Base-by-base conservation (phyloP, 2,329 filamentous ascomycete species). In the Aspergillus cejpii region DNA sequence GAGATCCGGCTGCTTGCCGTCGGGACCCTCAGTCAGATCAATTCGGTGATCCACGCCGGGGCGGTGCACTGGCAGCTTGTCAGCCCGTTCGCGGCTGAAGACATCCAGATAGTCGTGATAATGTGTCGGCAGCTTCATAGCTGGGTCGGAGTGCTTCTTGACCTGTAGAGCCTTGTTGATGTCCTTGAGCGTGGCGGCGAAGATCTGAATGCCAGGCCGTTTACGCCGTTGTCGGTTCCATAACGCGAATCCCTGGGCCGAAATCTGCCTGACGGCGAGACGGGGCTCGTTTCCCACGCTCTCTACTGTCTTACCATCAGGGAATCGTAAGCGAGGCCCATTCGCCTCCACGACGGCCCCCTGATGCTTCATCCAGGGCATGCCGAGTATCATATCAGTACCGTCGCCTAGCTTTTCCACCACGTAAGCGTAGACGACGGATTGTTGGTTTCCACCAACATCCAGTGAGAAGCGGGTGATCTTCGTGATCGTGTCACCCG, bases 1-100 rank as follows among this genome's bases (percentile, higher is more conserved):
- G 1, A 44, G 41, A 43, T 37, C 21, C 42, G 5, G 41, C 33
- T 47, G 36, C 8, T 50, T 51, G 12, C 39, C 26, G 11, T 43
- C 39, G 17, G 28, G 10, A 7, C 23, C 21, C 11, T 24, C 8
- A 8, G 29, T 31, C 3, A 59, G 34, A 14, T 45, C 37, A 10
- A 59, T 59, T n/a, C 45, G 17, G 29, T 56, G 45, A 29, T 58
- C 50, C 12, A 47, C 14, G 10, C 45, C 44, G 21, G 41, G 43
- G 14, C 41, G 44, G 40, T 51, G 37, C 21, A 24, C 28, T 4
- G 41, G 45, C 7, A 56, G 38, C n/a, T 36, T 47, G 12, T 54
- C 34, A 5, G 46, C 50, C 37, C 39, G 28, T n/a, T 45, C 37
- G 15, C 23, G 39, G 19, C 45, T 37, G 39, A 48, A 48, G 20